Evolutionary conservation across 2,329 filamentous ascomycete genomes (phyloP), one percentile per base, ranked within the genome.

Genomic region (Penicillium sp.): DNA sequence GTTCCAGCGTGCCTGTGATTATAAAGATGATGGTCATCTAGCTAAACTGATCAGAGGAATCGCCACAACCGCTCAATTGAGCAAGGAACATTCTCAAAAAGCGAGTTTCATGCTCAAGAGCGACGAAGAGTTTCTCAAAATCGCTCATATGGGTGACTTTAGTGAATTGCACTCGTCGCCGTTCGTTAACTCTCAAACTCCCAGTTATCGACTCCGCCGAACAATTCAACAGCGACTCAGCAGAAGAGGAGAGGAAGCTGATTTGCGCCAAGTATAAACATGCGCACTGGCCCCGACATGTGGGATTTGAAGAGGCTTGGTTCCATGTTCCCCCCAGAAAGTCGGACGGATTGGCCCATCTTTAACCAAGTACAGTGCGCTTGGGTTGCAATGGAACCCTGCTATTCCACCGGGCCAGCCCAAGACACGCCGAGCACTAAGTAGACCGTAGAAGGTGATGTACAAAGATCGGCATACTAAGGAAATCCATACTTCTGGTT

Each of bases 231-330:
- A 55, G 22, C 4, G 51, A 64, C 11, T 53, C 55, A 7, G 57
- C 45, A n/a, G 34, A 53, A 2, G 25, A 45, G n/a, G 59, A 66
- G 39, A 58, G 49, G 15, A 55, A 57, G n/a, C 54, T 60, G 54
- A 62, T 66, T 15, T 59, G 58, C 39, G 54, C 49, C 15, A 57
- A 43, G 31, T 64, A 60, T 41, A 43, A 42, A 25, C 55, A 64
- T 35, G 51, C 59, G 8, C 38, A 57, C 3, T 65, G 62, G 64
- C 58, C 63, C 7, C 62, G 59, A 20, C 54, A 64, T 57, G 57
- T 66, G 14, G 63, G 63, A 28, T 66, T 62, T 42, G 54, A 58
- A 8, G 41, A 63, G 37, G 55, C 62, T 6, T 63, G 64, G 62
- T 64, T 63, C 48, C 60, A 64, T 52, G 56, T 66, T n/a, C 59